Conservation (phyloP, 1,139 yeast genomes). For the Scheffersomyces insectosa region DNA sequence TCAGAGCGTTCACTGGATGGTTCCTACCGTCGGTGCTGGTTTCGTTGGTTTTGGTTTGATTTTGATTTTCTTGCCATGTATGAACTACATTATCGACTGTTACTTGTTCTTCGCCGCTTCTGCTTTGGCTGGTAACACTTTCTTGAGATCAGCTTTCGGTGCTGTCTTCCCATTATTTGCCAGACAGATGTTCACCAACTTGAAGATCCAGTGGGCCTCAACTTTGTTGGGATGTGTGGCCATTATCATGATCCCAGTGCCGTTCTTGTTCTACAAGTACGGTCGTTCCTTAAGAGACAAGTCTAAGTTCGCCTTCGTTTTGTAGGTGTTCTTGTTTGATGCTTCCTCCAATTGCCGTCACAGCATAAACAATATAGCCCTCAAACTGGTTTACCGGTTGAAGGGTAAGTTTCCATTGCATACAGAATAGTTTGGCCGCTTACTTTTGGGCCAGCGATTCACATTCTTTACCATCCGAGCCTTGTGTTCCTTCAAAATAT, state of each 20-base stretch:
- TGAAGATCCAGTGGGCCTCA: constrained; percentile 85
- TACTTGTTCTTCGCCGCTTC: constrained; percentile 83
- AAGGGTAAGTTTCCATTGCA: too few species aligned
- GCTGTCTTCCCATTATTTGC: constrained; percentile 55
- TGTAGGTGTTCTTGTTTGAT: constrained; percentile 2
- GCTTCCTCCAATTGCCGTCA: too few species aligned
- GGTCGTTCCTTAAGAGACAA: constrained; percentile 63
- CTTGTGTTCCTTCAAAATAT: too few species aligned
- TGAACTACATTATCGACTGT: constrained; percentile 79
- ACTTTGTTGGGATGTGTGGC: constrained; percentile 73
- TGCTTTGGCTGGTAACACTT: constrained; percentile 86
- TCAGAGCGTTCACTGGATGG: constrained; percentile 74
- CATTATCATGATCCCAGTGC: constrained; percentile 65
- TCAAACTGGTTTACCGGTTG: too few species aligned
- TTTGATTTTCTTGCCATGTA: constrained; percentile 72
- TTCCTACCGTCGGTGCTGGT: constrained; percentile 74
- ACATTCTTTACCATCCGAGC: too few species aligned
- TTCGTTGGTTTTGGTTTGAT: constrained; percentile 76
- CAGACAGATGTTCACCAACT: constrained; percentile 66
- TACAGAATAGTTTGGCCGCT: too few species aligned
- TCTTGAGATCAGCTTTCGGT: constrained; percentile 63
- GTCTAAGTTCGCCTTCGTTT: constrained; percentile 64
- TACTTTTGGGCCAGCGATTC: too few species aligned
- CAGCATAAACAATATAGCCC: too few species aligned
- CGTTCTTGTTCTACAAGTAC: constrained; percentile 65